These are phyloP conservation scores for Kurtzmaniella quercitrusa DNA, from an alignment of 1,139 yeast species.

Conservation along the genomic window DNA sequence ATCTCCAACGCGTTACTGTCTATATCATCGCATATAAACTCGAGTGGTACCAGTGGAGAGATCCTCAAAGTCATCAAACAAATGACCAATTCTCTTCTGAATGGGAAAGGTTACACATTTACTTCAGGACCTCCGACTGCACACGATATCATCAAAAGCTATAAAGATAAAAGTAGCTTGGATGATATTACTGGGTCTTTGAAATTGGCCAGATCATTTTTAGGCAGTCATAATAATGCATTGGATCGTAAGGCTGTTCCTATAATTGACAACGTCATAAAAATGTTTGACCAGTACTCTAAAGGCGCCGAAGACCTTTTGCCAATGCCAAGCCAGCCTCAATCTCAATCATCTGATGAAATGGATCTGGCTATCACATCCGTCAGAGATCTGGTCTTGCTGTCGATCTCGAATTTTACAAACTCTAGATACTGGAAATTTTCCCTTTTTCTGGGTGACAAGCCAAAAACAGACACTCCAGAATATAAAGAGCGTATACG, in stretches of 20 bases:
- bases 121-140: slow-evolving; percentile 15
- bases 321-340: slow-evolving; percentile 1
- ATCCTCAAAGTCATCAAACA: slow-evolving; percentile 36
- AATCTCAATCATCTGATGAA: background rate
- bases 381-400: slow-evolving; percentile 27
- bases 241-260: slow-evolving; percentile 18
- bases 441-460: slow-evolving; percentile 18
- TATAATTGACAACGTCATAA: slow-evolving; percentile 25
- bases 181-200: slow-evolving; percentile 31
- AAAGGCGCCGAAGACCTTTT: background rate
- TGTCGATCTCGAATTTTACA: slow-evolving; percentile 25
- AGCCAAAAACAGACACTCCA: slow-evolving; percentile 26
- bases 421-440: slow-evolving; percentile 15
- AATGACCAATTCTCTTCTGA: slow-evolving; percentile 32
- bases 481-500: slow-evolving; percentile 57
- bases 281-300: slow-evolving; percentile 4
- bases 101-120: slow-evolving; percentile 7
- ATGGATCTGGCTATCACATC: slow-evolving; percentile 22
- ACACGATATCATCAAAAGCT: slow-evolving; percentile 22
- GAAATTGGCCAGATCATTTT: slow-evolving; percentile 35
- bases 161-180: slow-evolving; percentile 20
- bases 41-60: slow-evolving; percentile 18
- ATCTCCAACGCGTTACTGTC: slow-evolving; percentile 27
- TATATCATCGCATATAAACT: slow-evolving; percentile 18
- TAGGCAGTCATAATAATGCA: slow-evolving; percentile 14